phyloP scores from a whole-genome alignment of 2,329 filamentous ascomycete genomes.

The Cladorrhinum sp. region DNA sequence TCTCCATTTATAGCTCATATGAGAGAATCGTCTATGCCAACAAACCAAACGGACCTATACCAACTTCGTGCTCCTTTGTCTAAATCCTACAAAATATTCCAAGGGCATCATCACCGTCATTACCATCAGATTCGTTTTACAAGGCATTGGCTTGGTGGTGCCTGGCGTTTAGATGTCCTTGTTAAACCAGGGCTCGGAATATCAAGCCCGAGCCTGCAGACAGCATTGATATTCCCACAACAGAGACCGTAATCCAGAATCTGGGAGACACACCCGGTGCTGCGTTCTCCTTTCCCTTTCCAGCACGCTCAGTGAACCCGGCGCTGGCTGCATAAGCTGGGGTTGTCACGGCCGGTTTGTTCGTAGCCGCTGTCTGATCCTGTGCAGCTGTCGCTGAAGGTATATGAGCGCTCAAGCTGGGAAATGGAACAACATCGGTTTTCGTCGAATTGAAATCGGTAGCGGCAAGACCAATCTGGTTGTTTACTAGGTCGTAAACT shows the following conservation, averaged over 20 bases:
- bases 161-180: not conserved
- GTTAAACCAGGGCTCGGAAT: conserved; percentile 1
- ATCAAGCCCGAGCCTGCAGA: conserved; percentile 36
- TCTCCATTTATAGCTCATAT: not conserved
- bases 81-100: not conserved
- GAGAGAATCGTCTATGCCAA: not conserved
- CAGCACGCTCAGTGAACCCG: conserved; percentile 34
- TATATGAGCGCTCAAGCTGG: conserved; percentile 47
- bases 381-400: conserved; percentile 48
- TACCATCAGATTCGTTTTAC: not conserved
- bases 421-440: conserved; percentile 49
- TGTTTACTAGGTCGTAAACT: conserved; percentile 58
- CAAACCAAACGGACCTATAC: not conserved
- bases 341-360: conserved; percentile 26
- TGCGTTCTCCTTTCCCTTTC: conserved; percentile 11
- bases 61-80: not conserved
- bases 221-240: conserved; percentile 32
- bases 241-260: conserved; percentile 10
- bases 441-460: conserved; percentile 55
- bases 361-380: conserved; percentile 37
- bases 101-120: not conserved
- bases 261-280: conserved; percentile 14
- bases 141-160: not conserved
- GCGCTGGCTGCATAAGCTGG: conserved; percentile 36
- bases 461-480: conserved; percentile 52